Conservation (phyloP, 2,329 filamentous ascomycete genomes). For the Colletotrichum phormii region DNA sequence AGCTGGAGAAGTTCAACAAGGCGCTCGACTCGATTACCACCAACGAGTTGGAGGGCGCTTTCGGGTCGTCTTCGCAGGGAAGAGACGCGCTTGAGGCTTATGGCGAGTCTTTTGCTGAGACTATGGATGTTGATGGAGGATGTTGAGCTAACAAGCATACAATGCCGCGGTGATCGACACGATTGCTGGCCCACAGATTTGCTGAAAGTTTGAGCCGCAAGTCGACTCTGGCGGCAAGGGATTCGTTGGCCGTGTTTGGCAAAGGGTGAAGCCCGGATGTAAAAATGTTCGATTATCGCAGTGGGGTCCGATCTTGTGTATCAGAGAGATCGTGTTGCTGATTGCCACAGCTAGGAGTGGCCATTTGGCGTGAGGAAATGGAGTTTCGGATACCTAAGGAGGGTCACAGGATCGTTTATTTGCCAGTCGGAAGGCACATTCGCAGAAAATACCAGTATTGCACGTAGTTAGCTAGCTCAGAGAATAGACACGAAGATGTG, state of each 20-base stretch:
- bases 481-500: background rate
- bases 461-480: constrained; percentile 10
- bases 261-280: background rate
- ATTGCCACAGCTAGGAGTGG: background rate
- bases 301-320: background rate
- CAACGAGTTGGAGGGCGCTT: constrained; percentile 51
- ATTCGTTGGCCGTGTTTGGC: background rate
- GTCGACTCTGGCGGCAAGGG: background rate
- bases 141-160: background rate
- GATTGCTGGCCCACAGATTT: background rate
- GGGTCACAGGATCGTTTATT: background rate
- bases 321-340: background rate
- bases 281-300: background rate
- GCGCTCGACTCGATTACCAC: constrained; percentile 61
- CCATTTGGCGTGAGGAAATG: background rate
- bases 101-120: constrained; percentile 20
- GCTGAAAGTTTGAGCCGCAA: background rate
- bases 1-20: constrained; percentile 58
- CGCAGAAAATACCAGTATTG: constrained; percentile 20
- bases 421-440: background rate
- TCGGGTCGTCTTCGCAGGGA: constrained; percentile 22
- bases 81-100: background rate
- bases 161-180: background rate
- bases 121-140: constrained; percentile 26
- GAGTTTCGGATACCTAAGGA: constrained; percentile 9